phyloP scores from a whole-genome alignment of 345 rosid genomes.

The Streptanthus diversifolius region DNA sequence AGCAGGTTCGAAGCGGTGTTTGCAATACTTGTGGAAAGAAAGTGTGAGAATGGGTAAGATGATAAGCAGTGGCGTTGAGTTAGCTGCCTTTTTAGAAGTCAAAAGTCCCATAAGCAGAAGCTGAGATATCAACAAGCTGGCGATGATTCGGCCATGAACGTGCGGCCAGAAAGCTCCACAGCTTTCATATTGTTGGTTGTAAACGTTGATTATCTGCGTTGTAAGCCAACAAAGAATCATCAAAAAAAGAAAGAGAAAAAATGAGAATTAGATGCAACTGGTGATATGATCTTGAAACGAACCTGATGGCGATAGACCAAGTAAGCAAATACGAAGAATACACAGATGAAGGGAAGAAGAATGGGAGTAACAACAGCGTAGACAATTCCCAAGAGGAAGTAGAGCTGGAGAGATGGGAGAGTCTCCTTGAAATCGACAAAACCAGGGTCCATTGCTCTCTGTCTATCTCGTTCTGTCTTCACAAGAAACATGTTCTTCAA shows the following conservation, averaged over 20 bases:
- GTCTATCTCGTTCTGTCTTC: slow-evolving; percentile 83
- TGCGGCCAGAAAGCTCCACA: slow-evolving; percentile 99
- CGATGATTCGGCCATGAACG: slow-evolving; percentile 78
- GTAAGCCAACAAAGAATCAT: slow-evolving; percentile 10
- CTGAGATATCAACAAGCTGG: slow-evolving; percentile 85
- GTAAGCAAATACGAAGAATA: slow-evolving; percentile 91
- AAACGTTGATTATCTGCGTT: slow-evolving; percentile 83
- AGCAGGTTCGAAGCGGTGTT: slow-evolving; percentile 89
- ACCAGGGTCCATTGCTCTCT: slow-evolving; percentile 81
- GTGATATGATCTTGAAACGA: neutral
- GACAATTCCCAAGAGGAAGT: slow-evolving; percentile 92
- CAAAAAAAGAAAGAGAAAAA: neutral
- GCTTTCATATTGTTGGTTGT: slow-evolving; percentile 88
- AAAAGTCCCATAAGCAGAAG: slow-evolving; percentile 82
- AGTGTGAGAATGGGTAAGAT: slow-evolving; percentile 76
- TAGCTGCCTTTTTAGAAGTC: slow-evolving; percentile 81
- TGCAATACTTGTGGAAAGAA: slow-evolving; percentile 87
- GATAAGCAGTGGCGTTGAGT: slow-evolving; percentile 80
- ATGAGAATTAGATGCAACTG: neutral
- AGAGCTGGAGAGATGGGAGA: slow-evolving; percentile 81
- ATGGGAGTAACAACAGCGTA: slow-evolving; percentile 92
- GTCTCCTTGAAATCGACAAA: slow-evolving; percentile 84
- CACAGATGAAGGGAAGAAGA: slow-evolving; percentile 83
- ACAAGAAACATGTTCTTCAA: slow-evolving; percentile 89
- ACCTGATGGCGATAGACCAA: slow-evolving; percentile 99